Evolutionary conservation across 805 yeast genomes (phyloP), one percentile per base, ranked within the genome.

Genomic region (Starmerella apis): DNA sequence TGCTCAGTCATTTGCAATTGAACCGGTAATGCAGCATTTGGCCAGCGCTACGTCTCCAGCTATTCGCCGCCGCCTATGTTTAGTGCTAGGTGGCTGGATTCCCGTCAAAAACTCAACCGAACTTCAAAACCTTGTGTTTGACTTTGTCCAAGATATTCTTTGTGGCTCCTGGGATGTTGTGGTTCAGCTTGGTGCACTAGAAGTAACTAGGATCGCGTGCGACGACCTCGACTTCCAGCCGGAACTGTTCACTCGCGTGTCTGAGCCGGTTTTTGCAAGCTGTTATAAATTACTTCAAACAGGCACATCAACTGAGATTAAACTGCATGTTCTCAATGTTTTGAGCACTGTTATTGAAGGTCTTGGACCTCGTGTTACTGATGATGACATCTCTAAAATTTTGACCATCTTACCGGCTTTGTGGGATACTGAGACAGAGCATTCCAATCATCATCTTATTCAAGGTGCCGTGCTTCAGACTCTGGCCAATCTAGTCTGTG

Each of bases 181-280:
- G n/a, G 95, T 92, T 2, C 75, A 74, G 57, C 63, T 92, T 20
- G 78, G 94, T 0, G 80, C 92, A 0, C 71, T 82, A 14, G 82
- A 81, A 59, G 78, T 90, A 0, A 66, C 88, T 19, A 74, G 79
- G 52, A 72, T 77, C 25, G 71, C 84, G 44, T 71, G 90, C 28
- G 88, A 86, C 53, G 96, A 87, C 59, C 86, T 94, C 85, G 88
- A 84, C 53, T 88, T 90, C 64, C 72, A 78, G 33, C 81, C 84
- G 52, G 69, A 67, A 14, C 78, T 71, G 27, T 86, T 92, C 59
- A 67, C 75, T 54, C 86, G 90, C 1, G 87, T 68, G 60, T 68
- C 83, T 48, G 72, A 75, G 25, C 71, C 70, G 1, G 74, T 75
- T 36, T 72, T 83, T 10, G 58, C 65, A 2, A 63, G 72, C n/a